phyloP scores from a whole-genome alignment of 176 grass and related monocot species.

The Phyllostachys edulis region DNA sequence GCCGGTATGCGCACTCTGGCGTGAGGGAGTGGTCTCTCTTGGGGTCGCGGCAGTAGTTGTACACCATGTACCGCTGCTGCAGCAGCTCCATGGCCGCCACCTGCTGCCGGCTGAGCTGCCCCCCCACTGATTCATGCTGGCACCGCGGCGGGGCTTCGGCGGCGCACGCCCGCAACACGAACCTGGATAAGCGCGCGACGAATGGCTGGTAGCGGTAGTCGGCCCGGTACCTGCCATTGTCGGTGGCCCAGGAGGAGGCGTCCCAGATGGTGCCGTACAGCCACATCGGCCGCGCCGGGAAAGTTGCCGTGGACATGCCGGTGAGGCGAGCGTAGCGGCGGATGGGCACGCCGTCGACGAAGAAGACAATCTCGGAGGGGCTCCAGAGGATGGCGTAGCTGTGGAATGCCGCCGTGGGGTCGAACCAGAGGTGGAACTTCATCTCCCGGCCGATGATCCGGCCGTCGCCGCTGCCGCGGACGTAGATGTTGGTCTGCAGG shows the following conservation, averaged over 20 bases:
- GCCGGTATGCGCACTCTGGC: too few relatives aligned
- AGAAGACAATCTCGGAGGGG: too few relatives aligned
- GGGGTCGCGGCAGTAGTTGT: too few relatives aligned
- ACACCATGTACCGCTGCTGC: too few relatives aligned
- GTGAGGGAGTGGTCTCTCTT: too few relatives aligned
- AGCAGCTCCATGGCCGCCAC: too few relatives aligned
- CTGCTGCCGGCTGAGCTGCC: too few relatives aligned
- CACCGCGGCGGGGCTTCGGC: too few relatives aligned
- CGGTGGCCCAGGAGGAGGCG: too few relatives aligned
- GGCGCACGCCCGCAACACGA: too few relatives aligned
- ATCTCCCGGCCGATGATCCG: conserved; percentile 57
- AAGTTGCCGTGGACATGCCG: not conserved
- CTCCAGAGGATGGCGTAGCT: conserved; percentile 75
- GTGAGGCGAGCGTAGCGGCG: conserved; percentile 43
- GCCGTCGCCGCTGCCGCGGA: conserved; percentile 61
- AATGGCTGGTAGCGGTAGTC: conserved; percentile 66
- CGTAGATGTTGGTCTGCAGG: conserved; percentile 75
- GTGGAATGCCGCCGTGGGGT: conserved; percentile 61
- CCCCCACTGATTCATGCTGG: too few relatives aligned
- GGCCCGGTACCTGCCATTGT: conserved; percentile 57
- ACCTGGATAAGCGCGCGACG: conserved; percentile 22
- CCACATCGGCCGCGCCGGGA: conserved; percentile 60
- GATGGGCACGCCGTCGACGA: not conserved
- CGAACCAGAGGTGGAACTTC: conserved; percentile 87
- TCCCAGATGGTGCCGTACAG: conserved; percentile 64